Percentiles rank a stretch among this genome's conserved stretches.
These are phyloP conservation scores for Scalesia atractyloides DNA, from an alignment of 129 eudicot species.

Conservation along the genomic window DNA sequence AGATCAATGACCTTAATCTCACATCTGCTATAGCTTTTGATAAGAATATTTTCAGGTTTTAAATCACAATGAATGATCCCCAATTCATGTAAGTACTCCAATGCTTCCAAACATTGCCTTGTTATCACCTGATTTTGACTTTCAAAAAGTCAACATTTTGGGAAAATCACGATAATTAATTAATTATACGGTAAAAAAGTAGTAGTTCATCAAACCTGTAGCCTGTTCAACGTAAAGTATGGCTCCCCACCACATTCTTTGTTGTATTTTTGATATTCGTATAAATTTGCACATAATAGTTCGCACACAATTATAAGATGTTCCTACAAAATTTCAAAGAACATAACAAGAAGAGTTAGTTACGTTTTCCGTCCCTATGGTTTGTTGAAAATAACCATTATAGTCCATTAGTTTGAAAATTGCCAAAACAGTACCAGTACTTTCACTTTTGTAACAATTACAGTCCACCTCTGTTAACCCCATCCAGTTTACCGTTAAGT, in stretches of 20 bases:
- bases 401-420: too few species aligned
- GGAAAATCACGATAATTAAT: not conserved
- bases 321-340: constrained; percentile 54
- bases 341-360: constrained; percentile 1
- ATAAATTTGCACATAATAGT: constrained; percentile 84
- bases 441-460: too few species aligned
- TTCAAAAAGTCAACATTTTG: constrained; percentile 16
- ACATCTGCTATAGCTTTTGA: constrained; percentile 87
- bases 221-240: constrained; percentile 73
- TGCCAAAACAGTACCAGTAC: too few species aligned
- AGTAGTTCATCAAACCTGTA: constrained; percentile 61
- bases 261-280: constrained; percentile 88
- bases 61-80: constrained; percentile 97
- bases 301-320: constrained; percentile 93
- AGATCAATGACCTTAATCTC: constrained; percentile 97
- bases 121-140: constrained; percentile 61
- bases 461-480: too few species aligned
- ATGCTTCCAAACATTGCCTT: constrained; percentile 89
- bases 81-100: constrained; percentile 70
- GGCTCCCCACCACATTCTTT: constrained; percentile 86
- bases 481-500: too few species aligned
- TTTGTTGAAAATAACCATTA: too few species aligned
- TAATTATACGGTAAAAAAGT: not conserved
- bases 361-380: too few species aligned
- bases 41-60: constrained; percentile 92